A percentile compares a stretch with the other conserved stretches of the same genome.
Conservation (phyloP, 495 filamentous ascomycete genomes). For the Pseudevernia furfuracea region DNA sequence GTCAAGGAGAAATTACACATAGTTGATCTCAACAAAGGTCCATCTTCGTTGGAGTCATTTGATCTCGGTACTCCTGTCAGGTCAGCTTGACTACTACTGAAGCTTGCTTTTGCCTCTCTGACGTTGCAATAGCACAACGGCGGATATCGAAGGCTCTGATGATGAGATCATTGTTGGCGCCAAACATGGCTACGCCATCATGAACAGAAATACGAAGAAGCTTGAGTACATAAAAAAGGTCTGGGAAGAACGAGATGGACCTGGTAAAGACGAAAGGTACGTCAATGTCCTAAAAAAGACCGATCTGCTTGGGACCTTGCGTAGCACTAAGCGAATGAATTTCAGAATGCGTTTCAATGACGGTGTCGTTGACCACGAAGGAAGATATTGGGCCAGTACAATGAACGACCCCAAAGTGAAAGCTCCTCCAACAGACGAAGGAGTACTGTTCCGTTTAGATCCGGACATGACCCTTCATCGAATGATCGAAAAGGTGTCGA, state of each 20-base stretch:
- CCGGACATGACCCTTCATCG: constrained; percentile 52
- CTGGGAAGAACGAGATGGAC: constrained; percentile 44
- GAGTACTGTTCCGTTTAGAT: constrained; percentile 57
- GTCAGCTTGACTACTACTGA: constrained; percentile 28
- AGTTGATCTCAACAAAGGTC: constrained; percentile 59
- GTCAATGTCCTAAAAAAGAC: constrained; percentile 6
- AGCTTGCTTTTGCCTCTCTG: constrained; percentile 13
- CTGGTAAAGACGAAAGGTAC: constrained; percentile 43
- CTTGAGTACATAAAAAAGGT: constrained; percentile 53
- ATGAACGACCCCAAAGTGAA: constrained; percentile 63
- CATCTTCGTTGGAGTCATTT: constrained; percentile 54
- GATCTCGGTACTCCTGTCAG: constrained; percentile 61
- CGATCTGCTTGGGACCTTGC: constrained; percentile 20
- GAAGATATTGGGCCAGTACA: constrained; percentile 79
- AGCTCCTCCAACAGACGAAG: constrained; percentile 34
- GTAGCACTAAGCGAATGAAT: not conserved
- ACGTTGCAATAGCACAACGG: constrained; percentile 53
- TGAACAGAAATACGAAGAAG: constrained; percentile 59
- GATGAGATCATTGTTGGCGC: constrained; percentile 66
- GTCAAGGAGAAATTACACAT: constrained; percentile 67
- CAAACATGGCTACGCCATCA: constrained; percentile 71
- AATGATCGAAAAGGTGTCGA: constrained; percentile 57
- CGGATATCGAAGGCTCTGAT: constrained; percentile 66
- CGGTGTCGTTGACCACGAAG: constrained; percentile 70
- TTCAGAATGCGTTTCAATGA: constrained; percentile 57